phyloP scores from a whole-genome alignment of 2,329 filamentous ascomycete species.

The Coniella lustricola region DNA sequence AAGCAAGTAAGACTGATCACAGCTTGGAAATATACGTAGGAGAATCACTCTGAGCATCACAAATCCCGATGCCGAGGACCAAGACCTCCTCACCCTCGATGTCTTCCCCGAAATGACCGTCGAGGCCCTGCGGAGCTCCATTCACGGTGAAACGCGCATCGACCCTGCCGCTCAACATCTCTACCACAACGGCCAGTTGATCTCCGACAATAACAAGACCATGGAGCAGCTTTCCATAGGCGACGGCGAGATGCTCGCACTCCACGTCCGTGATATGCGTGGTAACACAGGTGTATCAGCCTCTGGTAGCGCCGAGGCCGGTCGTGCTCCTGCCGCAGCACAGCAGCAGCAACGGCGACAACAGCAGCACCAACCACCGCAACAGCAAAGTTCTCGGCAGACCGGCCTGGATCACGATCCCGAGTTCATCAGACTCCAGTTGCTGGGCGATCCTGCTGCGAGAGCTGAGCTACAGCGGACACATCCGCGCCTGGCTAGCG shows the following conservation, averaged over 20 bases:
- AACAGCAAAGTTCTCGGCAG: slow-evolving; percentile 24
- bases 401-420: slow-evolving; percentile 49
- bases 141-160: slow-evolving; percentile 76
- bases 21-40: slow-evolving; percentile 25
- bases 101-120: slow-evolving; percentile 77
- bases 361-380: too few relatives aligned
- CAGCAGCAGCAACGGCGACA: not conserved
- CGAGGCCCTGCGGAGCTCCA: slow-evolving; percentile 77
- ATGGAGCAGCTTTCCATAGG: slow-evolving; percentile 73
- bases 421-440: slow-evolving; percentile 74
- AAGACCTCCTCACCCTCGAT: slow-evolving; percentile 74
- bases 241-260: slow-evolving; percentile 87
- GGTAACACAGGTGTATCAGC: slow-evolving; percentile 36
- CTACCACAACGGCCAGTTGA: slow-evolving; percentile 80
- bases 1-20: not conserved
- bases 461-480: slow-evolving; percentile 63
- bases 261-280: slow-evolving; percentile 64
- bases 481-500: slow-evolving; percentile 70
- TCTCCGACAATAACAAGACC: slow-evolving; percentile 71
- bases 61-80: slow-evolving; percentile 62
- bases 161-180: slow-evolving; percentile 70
- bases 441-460: slow-evolving; percentile 67
- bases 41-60: slow-evolving; percentile 82
- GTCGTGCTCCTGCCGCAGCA: slow-evolving; percentile 25
- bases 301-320: slow-evolving; percentile 18